These are phyloP conservation scores for Lachancea meyersii DNA, from an alignment of 805 yeast genomes.

Conservation along the genomic window DNA sequence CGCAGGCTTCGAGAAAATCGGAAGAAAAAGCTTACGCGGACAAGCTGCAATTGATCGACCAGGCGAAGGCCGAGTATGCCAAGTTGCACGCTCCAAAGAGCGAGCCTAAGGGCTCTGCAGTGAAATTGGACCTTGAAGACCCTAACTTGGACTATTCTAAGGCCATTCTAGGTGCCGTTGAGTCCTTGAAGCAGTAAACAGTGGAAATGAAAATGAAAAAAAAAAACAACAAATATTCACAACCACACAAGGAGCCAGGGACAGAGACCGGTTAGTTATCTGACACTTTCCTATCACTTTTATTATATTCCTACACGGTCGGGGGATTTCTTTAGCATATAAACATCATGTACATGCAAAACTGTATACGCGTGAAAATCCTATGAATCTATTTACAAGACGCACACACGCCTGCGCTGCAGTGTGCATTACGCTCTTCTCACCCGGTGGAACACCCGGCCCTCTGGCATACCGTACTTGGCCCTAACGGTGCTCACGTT, in stretches of 20 bases:
- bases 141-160: conserved; percentile 82
- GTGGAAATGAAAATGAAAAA: not conserved
- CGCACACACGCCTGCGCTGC: no score
- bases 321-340: not conserved
- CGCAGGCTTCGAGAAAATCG: conserved; percentile 51
- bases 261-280: no score
- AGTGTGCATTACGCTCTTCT: conserved; percentile 33
- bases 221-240: no score
- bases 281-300: no score
- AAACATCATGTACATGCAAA: conserved; percentile 1
- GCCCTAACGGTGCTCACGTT: conserved; percentile 62
- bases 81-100: conserved; percentile 44
- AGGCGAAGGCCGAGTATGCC: conserved; percentile 87
- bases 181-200: conserved; percentile 38
- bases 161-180: conserved; percentile 60
- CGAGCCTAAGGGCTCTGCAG: conserved; percentile 37
- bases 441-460: conserved; percentile 67
- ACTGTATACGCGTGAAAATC: conserved; percentile 1
- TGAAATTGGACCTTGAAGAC: conserved; percentile 69
- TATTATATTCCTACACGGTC: not conserved
- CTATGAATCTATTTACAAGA: conserved; percentile 3
- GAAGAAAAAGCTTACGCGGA: conserved; percentile 54
- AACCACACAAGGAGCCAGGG: no score
- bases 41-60: conserved; percentile 68
- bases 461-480: conserved; percentile 65